Base-by-base conservation (phyloP, 345 rosid genomes). In the Gossypium longicalyx region DNA sequence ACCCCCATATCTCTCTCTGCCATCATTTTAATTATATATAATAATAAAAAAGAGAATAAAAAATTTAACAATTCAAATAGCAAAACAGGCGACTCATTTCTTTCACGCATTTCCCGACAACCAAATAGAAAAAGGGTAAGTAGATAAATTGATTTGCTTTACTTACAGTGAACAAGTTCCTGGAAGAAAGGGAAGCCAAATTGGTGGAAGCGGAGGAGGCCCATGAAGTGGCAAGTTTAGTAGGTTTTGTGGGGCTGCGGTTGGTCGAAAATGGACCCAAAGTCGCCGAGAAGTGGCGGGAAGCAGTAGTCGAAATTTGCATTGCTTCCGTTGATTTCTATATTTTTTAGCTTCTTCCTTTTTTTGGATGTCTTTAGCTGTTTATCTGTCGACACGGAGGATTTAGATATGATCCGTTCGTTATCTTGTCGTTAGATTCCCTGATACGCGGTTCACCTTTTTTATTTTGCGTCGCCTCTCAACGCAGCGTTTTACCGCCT, bases 121-220 rank as follows among this genome's bases (percentile, higher is more conserved):
- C 64, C 29, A 65, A 19, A 43, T 4, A 65, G 2, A 3, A 41
- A 34, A 65, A 61, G 66, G 66, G 45, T 66, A 44, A 7, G 66
- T 61, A 65, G 16, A 45, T 44, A 66, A 11, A 7, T 44, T 1
- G 12, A 15, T 64, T 67, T 25, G 19, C 25, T 67, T 47, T 47
- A 22, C 71, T 67, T 76, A 88, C 99, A 68, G 95, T 73, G 84
- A 91, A 87, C 62, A 54, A 65, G 58, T 83, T 88, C 80, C 72
- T 79, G 22, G 89, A 86, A 51, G 89, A 85, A 38, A 92, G 89
- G 34, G 83, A 83, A 79, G 86, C 51, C 63, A 82, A 77, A 41
- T 74, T 73, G 85, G 54, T 78, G 6, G 79, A 60, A 70, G 87
- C 86, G 44, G 82, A 75, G 82, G 82, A 74, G 82, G 82, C 76